Evolutionary conservation across 495 filamentous ascomycete species (phyloP).

Genomic region (Rhizodiscina lignyota): DNA sequence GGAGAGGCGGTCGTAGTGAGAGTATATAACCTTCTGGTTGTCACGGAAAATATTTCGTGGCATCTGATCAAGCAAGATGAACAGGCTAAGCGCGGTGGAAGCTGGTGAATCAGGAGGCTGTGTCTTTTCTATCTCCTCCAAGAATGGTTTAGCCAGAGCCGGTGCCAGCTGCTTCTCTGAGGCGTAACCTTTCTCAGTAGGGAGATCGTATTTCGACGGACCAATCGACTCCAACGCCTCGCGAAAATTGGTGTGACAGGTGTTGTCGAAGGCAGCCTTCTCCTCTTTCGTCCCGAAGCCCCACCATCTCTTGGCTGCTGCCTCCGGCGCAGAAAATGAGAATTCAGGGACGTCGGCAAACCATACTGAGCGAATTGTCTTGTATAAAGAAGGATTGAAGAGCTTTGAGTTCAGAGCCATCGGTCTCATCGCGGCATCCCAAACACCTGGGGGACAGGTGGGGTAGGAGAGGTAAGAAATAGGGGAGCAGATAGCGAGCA

Average conservation of each 20-base stretch:
- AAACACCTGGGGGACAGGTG: too few relatives aligned
- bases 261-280: conserved; percentile 14
- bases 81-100: conserved; percentile 20
- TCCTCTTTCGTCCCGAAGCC: conserved; percentile 18
- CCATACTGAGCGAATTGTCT: conserved; percentile 11
- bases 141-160: conserved; percentile 18
- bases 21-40: conserved; percentile 19
- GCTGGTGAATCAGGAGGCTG: conserved; percentile 1
- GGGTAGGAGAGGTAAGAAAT: too few relatives aligned
- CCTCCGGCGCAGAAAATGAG: conserved; percentile 4
- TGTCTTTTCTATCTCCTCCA: conserved; percentile 12
- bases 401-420: conserved; percentile 18
- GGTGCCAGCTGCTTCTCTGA: conserved; percentile 8
- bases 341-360: conserved; percentile 8
- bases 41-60: conserved; percentile 30
- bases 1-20: conserved; percentile 29
- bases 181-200: conserved; percentile 7
- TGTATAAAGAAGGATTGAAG: conserved; percentile 18
- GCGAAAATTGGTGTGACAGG: conserved; percentile 12
- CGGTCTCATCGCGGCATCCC: too few relatives aligned
- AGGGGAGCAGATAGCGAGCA: too few relatives aligned
- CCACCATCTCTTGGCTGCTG: conserved; percentile 9
- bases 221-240: conserved; percentile 19
- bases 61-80: conserved; percentile 32
- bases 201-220: conserved; percentile 16